These are phyloP conservation scores for Fusarium anthophilum DNA, from an alignment of 2,329 filamentous ascomycete species.

Conservation along the genomic window DNA sequence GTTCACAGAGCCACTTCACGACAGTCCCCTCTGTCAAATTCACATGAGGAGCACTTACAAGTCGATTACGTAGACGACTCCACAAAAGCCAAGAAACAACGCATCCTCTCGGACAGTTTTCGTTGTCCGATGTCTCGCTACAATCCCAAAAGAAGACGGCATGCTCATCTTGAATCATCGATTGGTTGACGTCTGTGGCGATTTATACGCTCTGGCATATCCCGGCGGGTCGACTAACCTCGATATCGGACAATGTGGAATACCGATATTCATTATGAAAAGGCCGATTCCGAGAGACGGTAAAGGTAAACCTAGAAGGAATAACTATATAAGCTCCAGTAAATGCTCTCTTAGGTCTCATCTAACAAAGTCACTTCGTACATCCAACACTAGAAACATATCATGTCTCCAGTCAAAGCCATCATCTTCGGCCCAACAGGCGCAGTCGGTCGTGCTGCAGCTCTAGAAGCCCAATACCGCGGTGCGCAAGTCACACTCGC, in stretches of 20 bases:
- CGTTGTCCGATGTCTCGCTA: neutral
- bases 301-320: too few relatives aligned
- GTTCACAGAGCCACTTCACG: neutral
- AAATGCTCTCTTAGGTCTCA: too few relatives aligned
- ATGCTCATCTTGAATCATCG: neutral
- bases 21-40: neutral
- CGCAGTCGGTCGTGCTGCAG: slow-evolving; percentile 13
- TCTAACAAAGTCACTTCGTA: too few relatives aligned
- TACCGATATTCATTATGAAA: neutral
- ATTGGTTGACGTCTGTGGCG: neutral
- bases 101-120: neutral
- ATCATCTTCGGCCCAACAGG: slow-evolving; percentile 27
- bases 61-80: neutral
- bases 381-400: too few relatives aligned
- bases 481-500: slow-evolving; percentile 10
- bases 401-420: slow-evolving; percentile 6
- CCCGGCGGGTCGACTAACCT: neutral
- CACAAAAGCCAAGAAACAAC: neutral
- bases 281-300: neutral
- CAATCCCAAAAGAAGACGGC: neutral
- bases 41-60: neutral
- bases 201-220: neutral
- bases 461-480: slow-evolving; percentile 10
- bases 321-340: too few relatives aligned
- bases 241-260: neutral